phyloP scores from a whole-genome alignment of 78 protist species.

The Capsaspora owczarzaki region DNA sequence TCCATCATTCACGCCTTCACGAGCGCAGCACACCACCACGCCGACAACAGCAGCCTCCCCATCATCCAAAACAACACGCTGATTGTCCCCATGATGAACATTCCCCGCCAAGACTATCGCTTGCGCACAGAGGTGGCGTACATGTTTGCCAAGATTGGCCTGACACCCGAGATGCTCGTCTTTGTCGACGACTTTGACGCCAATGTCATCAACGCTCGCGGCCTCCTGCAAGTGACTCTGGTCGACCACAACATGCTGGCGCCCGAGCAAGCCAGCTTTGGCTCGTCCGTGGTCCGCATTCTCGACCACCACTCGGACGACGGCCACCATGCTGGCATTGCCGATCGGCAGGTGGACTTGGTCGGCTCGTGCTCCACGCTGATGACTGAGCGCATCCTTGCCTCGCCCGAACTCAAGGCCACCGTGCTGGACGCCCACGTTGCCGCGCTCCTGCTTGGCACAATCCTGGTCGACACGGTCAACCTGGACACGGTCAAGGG shows the following conservation, averaged over 20 bases:
- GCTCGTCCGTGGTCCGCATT: not conserved
- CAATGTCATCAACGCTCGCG: not conserved
- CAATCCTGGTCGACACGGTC: not conserved
- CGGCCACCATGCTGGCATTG: not conserved
- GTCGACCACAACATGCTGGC: not conserved
- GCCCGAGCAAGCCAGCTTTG: not conserved
- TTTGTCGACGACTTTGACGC: not conserved
- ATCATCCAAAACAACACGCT: too few relatives aligned
- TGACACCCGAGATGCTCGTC: not conserved
- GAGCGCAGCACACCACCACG: not conserved
- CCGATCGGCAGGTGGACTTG: not conserved
- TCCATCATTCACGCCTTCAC: not conserved
- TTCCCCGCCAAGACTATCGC: not conserved
- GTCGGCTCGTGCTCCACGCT: constrained; percentile 5
- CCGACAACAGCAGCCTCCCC: not conserved
- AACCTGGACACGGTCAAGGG: not conserved
- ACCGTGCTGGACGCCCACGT: not conserved
- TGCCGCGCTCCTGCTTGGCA: not conserved
- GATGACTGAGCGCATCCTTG: not conserved
- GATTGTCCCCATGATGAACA: not conserved
- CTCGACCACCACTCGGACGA: not conserved
- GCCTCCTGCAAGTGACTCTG: not conserved
- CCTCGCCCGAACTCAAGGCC: too few relatives aligned
- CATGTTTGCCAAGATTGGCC: not conserved
- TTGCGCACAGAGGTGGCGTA: not conserved